Conservation (phyloP, 148 eudicot genomes). For the Fagopyrum esculentum region DNA sequence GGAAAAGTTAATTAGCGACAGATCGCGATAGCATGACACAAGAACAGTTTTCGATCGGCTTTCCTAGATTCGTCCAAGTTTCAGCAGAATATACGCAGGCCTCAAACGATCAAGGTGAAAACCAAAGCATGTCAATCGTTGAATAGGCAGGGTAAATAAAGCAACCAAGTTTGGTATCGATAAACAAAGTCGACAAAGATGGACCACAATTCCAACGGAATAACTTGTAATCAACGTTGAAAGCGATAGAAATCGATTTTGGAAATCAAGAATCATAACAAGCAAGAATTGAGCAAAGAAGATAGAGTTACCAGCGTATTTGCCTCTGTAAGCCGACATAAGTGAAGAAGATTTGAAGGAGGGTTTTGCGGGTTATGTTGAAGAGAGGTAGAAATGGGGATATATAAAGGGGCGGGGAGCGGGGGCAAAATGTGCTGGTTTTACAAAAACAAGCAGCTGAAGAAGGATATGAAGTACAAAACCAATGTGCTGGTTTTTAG, state of each 20-base stretch:
- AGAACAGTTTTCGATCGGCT: neutral
- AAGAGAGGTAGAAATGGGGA: neutral
- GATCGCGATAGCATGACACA: neutral
- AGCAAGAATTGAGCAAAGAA: neutral
- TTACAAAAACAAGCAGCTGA: too few species aligned
- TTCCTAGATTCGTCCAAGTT: neutral
- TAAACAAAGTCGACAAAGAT: neutral
- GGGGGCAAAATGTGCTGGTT: too few species aligned
- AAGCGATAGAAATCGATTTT: neutral
- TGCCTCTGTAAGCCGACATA: conserved; percentile 18
- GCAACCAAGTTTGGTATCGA: neutral
- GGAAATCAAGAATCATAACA: neutral
- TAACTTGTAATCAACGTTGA: neutral
- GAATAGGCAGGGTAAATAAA: neutral
- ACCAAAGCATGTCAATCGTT: neutral
- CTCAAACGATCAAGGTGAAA: neutral
- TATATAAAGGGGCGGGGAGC: neutral
- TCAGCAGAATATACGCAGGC: neutral
- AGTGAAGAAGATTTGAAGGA: neutral
- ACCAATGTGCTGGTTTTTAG: neutral
- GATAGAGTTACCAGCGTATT: conserved; percentile 13
- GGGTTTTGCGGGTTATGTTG: neutral
- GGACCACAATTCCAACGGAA: neutral
- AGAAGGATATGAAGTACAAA: neutral
- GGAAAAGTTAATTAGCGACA: neutral